A percentile compares a stretch with the other conserved stretches of the same genome.
phyloP scores from a whole-genome alignment of 75 land plant species.

The Cupressus sempervirens region DNA sequence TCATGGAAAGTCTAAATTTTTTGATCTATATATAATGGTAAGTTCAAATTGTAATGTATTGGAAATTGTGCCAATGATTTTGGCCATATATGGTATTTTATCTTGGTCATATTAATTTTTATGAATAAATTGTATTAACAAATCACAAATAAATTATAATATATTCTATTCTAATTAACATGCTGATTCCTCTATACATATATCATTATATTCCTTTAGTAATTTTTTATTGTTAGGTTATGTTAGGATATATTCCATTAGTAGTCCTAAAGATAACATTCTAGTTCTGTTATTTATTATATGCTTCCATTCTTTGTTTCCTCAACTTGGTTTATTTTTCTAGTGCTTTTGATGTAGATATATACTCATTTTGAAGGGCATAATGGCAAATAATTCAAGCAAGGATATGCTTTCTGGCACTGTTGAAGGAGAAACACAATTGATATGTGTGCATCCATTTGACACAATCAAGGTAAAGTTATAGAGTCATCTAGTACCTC shows the following conservation, averaged over 20 bases:
- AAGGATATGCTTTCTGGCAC: slow-evolving; percentile 92
- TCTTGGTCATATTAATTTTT: too few relatives aligned
- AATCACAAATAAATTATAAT: too few relatives aligned
- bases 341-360: neutral
- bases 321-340: neutral
- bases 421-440: slow-evolving; percentile 88
- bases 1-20: too few relatives aligned
- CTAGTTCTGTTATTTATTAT: neutral
- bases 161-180: neutral
- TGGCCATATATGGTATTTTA: too few relatives aligned
- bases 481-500: slow-evolving; percentile 84
- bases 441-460: slow-evolving; percentile 90
- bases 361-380: neutral
- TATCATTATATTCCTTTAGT: neutral
- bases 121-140: too few relatives aligned
- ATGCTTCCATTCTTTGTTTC: neutral
- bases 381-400: slow-evolving; percentile 27
- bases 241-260: too few relatives aligned
- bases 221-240: too few relatives aligned
- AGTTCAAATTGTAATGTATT: too few relatives aligned
- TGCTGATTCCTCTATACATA: neutral
- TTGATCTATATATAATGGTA: too few relatives aligned
- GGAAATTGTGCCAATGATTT: too few relatives aligned
- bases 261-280: neutral
- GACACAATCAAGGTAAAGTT: slow-evolving; percentile 98